A percentile compares a stretch with the other conserved stretches of the same genome.
These are phyloP conservation scores for Volutella citrinella DNA, from an alignment of 2,329 filamentous ascomycete genomes.

Conservation along the genomic window DNA sequence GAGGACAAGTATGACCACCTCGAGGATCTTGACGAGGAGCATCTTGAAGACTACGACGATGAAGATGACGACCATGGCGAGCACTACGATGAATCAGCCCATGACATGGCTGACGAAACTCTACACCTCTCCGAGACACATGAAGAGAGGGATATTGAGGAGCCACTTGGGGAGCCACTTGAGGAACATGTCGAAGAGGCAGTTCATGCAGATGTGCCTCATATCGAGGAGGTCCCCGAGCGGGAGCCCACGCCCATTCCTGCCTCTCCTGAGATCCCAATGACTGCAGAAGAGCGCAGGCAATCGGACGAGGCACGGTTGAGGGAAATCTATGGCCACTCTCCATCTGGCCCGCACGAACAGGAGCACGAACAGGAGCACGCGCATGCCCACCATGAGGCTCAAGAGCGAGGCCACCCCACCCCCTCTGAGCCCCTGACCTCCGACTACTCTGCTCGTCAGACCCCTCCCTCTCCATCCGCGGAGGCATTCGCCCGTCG, in stretches of 20 bases:
- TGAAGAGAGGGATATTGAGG: too few species aligned
- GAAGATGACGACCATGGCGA: conserved; percentile 14
- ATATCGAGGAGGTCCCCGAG: background rate
- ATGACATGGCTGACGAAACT: background rate
- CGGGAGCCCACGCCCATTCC: conserved; percentile 5
- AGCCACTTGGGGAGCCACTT: background rate
- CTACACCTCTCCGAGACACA: background rate
- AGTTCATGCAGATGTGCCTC: background rate
- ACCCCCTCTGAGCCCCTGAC: conserved; percentile 12
- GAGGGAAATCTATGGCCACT: conserved; percentile 47
- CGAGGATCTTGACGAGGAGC: conserved; percentile 21
- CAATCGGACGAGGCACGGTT: conserved; percentile 48
- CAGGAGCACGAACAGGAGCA: conserved; percentile 5
- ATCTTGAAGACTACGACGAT: conserved; percentile 28
- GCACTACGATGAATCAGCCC: background rate
- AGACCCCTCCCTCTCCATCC: conserved; percentile 11
- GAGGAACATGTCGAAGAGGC: background rate
- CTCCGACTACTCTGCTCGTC: conserved; percentile 7
- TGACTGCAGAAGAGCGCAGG: conserved; percentile 30
- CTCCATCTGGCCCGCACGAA: conserved; percentile 1
- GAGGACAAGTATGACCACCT: conserved; percentile 29
- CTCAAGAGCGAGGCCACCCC: conserved; percentile 31
- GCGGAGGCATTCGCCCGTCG: conserved; percentile 27
- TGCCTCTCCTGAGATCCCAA: conserved; percentile 5
- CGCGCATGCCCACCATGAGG: conserved; percentile 8